Evolutionary conservation across 192 early-diverging fungal species (phyloP).

Genomic region (Kickxella alabastrina): DNA sequence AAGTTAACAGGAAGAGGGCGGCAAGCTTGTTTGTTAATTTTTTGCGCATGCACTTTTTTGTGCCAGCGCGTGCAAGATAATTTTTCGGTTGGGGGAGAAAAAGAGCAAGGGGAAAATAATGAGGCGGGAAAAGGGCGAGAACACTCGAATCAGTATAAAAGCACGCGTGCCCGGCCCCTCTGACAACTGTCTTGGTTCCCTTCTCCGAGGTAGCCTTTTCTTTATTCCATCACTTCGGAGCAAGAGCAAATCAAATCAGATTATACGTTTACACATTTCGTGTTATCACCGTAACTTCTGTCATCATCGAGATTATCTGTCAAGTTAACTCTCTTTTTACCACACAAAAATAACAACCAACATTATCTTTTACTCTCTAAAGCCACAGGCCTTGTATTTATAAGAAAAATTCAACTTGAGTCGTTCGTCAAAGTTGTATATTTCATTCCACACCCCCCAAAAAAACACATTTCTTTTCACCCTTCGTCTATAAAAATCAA

Average conservation of each 20-base stretch:
- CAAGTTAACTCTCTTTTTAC: no score
- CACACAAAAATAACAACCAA: background rate
- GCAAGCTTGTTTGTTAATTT: no score
- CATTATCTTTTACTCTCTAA: background rate
- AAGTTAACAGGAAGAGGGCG: no score
- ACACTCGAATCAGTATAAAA: conserved; percentile 36
- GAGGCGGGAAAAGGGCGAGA: no score
- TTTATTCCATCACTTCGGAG: conserved; percentile 46
- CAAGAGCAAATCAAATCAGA: conserved; percentile 10
- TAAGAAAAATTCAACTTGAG: background rate
- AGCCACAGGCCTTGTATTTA: background rate
- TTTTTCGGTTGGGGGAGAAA: background rate
- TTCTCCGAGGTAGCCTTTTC: conserved; percentile 54
- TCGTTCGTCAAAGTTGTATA: no score
- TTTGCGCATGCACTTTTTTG: background rate
- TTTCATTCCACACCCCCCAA: no score
- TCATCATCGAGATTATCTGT: background rate
- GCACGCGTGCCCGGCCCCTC: conserved; percentile 2
- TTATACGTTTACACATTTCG: conserved; percentile 24
- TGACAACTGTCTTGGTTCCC: conserved; percentile 40
- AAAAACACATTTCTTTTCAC: no score
- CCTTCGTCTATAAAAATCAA: no score
- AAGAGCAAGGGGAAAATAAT: no score
- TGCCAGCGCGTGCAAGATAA: background rate
- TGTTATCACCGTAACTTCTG: conserved; percentile 4